Percentiles rank a stretch among this genome's conserved stretches.
These are phyloP conservation scores for Candida rishiriensis DNA, from an alignment of 805 yeast species.

Conservation along the genomic window DNA sequence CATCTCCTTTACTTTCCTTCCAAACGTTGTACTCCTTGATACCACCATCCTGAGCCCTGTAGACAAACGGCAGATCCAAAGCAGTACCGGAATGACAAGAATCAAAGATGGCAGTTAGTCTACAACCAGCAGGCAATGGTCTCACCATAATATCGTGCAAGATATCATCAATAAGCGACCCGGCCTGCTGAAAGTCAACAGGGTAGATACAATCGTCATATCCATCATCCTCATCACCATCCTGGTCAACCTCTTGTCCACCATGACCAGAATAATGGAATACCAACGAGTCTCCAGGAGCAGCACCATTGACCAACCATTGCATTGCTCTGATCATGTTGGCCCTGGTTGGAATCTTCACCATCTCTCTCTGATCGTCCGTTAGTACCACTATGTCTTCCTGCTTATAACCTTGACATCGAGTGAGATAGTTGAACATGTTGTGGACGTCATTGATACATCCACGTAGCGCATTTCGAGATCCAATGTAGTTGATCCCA, in stretches of 20 bases:
- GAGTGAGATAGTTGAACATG: constrained; percentile 35
- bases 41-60: constrained; percentile 74
- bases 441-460: constrained; percentile 75
- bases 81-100: constrained; percentile 86
- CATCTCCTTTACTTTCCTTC: constrained; percentile 69
- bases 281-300: constrained; percentile 71
- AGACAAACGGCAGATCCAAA: constrained; percentile 72
- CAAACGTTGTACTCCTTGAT: constrained; percentile 75
- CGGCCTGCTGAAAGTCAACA: constrained; percentile 50
- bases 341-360: constrained; percentile 53
- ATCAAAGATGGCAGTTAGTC: constrained; percentile 77
- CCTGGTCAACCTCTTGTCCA: constrained; percentile 60
- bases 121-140: constrained; percentile 66
- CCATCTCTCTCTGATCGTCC: constrained; percentile 47
- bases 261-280: constrained; percentile 90
- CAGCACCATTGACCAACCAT: constrained; percentile 73
- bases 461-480: constrained; percentile 59
- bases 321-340: constrained; percentile 76
- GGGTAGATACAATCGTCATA: constrained; percentile 35
- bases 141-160: constrained; percentile 69
- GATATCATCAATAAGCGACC: constrained; percentile 69
- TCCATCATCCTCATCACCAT: constrained; percentile 35
- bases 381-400: constrained; percentile 58
- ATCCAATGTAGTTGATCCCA: constrained; percentile 75
- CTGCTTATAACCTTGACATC: constrained; percentile 41